A percentile compares a stretch with the other conserved stretches of the same genome.
phyloP scores from a whole-genome alignment of 2,329 filamentous ascomycete genomes.

The Dactylellina parvicollis region DNA sequence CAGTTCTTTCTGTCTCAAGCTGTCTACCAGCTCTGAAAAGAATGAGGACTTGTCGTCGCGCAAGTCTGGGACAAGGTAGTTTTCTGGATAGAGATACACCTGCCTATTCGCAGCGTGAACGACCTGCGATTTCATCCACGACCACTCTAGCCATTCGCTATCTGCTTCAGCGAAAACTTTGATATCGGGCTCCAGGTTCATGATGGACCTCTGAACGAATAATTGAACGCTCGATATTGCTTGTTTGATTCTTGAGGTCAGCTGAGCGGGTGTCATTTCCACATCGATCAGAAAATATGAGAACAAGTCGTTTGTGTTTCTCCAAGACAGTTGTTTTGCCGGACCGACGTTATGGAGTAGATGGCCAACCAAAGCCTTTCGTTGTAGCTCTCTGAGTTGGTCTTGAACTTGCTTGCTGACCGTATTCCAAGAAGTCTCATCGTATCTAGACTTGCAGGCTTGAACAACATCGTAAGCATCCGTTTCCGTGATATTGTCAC shows the following conservation, averaged over 20 bases:
- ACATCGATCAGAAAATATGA: conserved; percentile 60
- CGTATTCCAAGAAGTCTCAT: too few relatives aligned
- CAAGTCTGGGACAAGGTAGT: conserved; percentile 59
- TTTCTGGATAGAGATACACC: conserved; percentile 60
- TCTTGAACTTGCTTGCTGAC: too few relatives aligned
- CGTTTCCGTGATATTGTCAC: too few relatives aligned
- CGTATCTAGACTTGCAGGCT: too few relatives aligned
- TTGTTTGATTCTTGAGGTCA: conserved; percentile 60
- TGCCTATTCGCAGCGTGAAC: conserved; percentile 59
- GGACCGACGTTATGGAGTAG: too few relatives aligned
- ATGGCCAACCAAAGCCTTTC: too few relatives aligned
- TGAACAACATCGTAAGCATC: too few relatives aligned
- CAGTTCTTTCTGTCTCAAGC: conserved; percentile 57
- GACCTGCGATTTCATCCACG: conserved; percentile 58
- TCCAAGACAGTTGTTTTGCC: too few relatives aligned
- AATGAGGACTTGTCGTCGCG: conserved; percentile 60
- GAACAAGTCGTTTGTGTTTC: conserved; percentile 55
- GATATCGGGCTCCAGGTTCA: conserved; percentile 55
- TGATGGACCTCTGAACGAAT: conserved; percentile 59
- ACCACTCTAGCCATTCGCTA: conserved; percentile 55
- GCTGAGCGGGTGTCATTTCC: conserved; percentile 58
- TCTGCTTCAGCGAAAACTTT: background rate
- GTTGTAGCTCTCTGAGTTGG: too few relatives aligned
- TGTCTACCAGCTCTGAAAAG: conserved; percentile 57
- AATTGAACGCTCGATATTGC: conserved; percentile 59